These are phyloP conservation scores for Tetrahymena thermophila DNA, from an alignment of 73 alveolate species.

Conservation along the genomic window DNA sequence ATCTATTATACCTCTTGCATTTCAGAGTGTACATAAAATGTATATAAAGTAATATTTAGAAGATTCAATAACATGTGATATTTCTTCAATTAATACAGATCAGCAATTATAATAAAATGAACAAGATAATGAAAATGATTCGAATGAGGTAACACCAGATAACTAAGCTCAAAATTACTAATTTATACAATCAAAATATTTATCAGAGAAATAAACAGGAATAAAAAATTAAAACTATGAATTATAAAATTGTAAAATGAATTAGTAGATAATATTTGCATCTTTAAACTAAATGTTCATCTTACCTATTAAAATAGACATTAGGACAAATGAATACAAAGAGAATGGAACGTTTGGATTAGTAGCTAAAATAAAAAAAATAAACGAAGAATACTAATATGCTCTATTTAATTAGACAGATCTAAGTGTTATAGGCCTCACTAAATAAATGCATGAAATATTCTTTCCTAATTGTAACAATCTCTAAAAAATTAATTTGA, in stretches of 20 bases:
- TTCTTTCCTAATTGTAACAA: background rate
- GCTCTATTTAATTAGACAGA: no score
- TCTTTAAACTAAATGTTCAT: no score
- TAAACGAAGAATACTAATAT: no score
- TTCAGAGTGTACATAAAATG: background rate
- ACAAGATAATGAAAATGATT: no score
- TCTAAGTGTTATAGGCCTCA: background rate
- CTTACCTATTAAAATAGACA: background rate
- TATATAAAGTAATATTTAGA: background rate
- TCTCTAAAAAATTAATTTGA: background rate
- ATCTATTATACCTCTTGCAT: background rate
- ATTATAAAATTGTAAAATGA: background rate
- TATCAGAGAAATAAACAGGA: background rate
- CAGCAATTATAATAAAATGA: no score
- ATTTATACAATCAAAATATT: no score
- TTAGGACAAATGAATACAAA: no score
- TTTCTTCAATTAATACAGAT: no score
- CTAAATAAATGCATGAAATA: background rate
- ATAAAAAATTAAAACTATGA: no score
- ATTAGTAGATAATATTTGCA: background rate
- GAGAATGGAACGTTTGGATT: background rate
- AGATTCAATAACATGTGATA: background rate
- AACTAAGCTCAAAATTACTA: no score
- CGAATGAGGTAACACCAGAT: background rate
- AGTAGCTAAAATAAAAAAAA: background rate